Percentiles rank a stretch among this genome's conserved stretches.
Evolutionary conservation across 768 basidiomycete genomes (phyloP).

Genomic region (Pisolithus albus): DNA sequence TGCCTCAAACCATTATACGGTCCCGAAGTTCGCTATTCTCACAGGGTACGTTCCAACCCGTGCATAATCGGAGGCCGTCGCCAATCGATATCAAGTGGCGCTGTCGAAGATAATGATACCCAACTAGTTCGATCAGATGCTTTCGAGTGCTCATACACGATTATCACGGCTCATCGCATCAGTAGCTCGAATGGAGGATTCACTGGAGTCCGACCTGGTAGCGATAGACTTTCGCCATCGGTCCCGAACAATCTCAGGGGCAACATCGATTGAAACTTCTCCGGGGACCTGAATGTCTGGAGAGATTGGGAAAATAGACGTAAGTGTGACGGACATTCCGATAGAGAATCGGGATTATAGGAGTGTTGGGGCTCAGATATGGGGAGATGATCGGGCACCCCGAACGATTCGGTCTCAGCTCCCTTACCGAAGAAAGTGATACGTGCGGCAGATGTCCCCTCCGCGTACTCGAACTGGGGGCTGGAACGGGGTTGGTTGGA

Average conservation of each 20-base stretch:
- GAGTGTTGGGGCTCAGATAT: constrained; percentile 84
- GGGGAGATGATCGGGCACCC: constrained; percentile 71
- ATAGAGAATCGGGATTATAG: constrained; percentile 62
- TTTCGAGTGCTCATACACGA: constrained; percentile 64
- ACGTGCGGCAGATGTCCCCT: constrained; percentile 9
- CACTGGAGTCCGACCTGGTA: constrained; percentile 13
- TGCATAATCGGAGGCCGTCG: background rate
- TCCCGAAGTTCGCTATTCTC: constrained; percentile 56
- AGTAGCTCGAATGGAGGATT: constrained; percentile 33
- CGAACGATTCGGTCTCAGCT: constrained; percentile 37
- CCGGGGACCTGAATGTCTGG: constrained; percentile 34
- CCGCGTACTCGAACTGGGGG: constrained; percentile 48
- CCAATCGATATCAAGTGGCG: background rate
- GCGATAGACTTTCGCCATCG: too few species aligned
- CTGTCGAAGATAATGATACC: background rate
- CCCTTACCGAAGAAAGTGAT: background rate
- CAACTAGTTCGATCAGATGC: constrained; percentile 43
- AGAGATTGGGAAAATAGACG: constrained; percentile 18
- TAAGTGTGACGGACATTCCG: constrained; percentile 60
- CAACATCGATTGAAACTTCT: too few species aligned
- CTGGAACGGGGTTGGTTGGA: constrained; percentile 51
- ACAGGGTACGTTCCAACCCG: constrained; percentile 26
- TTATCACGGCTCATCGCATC: constrained; percentile 74
- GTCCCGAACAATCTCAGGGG: too few species aligned
- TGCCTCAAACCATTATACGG: constrained; percentile 47